Base-by-base conservation (phyloP, 805 yeast genomes). In the Candida jianshihensis region DNA sequence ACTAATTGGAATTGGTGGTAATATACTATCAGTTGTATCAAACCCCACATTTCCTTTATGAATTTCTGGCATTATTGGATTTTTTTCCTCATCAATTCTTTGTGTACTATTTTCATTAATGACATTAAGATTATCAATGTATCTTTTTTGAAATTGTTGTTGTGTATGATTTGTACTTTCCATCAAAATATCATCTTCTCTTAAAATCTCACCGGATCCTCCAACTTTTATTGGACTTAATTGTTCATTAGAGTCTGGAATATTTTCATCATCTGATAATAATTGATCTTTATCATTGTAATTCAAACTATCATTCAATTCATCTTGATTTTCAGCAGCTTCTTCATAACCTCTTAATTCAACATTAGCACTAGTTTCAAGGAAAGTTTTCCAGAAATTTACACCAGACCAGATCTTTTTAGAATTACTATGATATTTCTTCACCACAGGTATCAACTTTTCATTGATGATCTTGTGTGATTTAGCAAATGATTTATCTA, bases 371-470 rank as follows among this genome's bases (percentile, higher is more conserved):
- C 85, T 72, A 32, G 77, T 72, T 51, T 87, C 95, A 48, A 86
- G 73, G 58, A 87, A 81, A 22, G 71, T 71, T 51, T 84, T 84
- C 81, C 94, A 79, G 58, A 85, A 84, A 38, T 72, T 71, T 6
- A 75, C 78, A 37, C 79, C 79, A 21, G 67, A 60, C 81, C 87
- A 78, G 4, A 84, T 75, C 22, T 71, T 65, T 29, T 66, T 71
- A 12, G 86, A 75, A 28, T 73, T 71, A 12, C 53, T 49, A 15
- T 81, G 73, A 50, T 83, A 85, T 31, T 67, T 64, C 43, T 74
- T 70, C 17, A 87, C 70, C 11, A 74, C 65, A 3, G 95, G 95
- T 22, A 84, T 65, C 21, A 87, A 68, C 29, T 70, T 69, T 41
- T 81, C 81, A 33, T 77, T 76, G 19, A 88, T 75, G 24, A 79